Percentiles rank a stretch among this genome's conserved stretches.
phyloP scores from a whole-genome alignment of 2,329 filamentous ascomycete genomes.

The Trichoderma koningii region DNA sequence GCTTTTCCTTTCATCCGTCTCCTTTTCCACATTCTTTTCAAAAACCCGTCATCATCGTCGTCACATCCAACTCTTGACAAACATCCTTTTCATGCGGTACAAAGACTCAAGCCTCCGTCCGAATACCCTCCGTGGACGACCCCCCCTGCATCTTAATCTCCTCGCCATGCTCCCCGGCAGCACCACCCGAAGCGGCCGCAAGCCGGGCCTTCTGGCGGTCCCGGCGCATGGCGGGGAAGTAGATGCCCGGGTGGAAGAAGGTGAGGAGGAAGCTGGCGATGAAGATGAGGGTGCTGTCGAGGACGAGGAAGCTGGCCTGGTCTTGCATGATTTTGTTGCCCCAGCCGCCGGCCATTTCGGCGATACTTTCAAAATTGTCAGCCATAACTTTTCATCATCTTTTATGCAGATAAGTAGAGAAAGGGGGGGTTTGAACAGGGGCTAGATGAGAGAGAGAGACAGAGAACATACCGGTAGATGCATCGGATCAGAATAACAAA shows the following conservation, averaged over 20 bases:
- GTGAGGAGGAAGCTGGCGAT: conserved; percentile 54
- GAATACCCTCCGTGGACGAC: conserved; percentile 35
- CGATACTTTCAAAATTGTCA: conserved; percentile 47
- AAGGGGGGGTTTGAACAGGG: neutral
- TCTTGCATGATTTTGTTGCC: conserved; percentile 65
- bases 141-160: conserved; percentile 35
- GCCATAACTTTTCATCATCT: neutral
- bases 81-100: neutral
- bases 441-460: neutral
- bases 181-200: no score
- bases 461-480: conserved; percentile 52
- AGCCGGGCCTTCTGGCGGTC: conserved; percentile 28
- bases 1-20: neutral
- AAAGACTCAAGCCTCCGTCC: conserved; percentile 3
- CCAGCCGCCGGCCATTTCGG: conserved; percentile 66
- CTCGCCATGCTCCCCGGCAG: conserved; percentile 14
- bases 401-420: neutral
- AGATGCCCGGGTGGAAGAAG: conserved; percentile 55
- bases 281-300: conserved; percentile 56
- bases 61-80: neutral
- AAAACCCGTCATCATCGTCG: neutral
- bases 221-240: conserved; percentile 57
- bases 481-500: conserved; percentile 52
- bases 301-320: conserved; percentile 59
- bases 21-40: neutral